These are phyloP conservation scores for Calendula officinalis DNA, from an alignment of 129 eudicot species.

Conservation along the genomic window DNA sequence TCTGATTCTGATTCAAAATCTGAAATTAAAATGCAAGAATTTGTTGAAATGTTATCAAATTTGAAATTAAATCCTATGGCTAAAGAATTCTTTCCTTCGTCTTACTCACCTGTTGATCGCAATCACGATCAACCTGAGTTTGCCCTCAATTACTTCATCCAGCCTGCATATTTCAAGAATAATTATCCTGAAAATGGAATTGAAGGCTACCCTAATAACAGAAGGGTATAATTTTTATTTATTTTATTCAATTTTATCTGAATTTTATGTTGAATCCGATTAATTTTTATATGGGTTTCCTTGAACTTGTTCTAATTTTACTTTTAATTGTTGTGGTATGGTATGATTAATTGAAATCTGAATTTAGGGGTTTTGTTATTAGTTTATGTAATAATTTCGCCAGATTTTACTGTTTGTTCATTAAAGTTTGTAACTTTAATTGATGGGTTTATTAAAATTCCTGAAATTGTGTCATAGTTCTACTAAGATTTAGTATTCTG, in stretches of 20 bases:
- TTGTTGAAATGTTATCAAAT: slow-evolving; percentile 75
- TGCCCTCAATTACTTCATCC: slow-evolving; percentile 41
- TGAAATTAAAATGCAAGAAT: slow-evolving; percentile 62
- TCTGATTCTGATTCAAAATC: slow-evolving; percentile 62
- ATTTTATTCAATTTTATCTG: background rate
- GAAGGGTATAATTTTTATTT: slow-evolving; percentile 60
- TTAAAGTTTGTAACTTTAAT: slow-evolving; percentile 2
- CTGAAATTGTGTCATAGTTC: background rate
- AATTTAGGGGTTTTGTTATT: background rate
- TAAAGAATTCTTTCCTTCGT: slow-evolving; percentile 85
- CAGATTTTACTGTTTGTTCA: slow-evolving; percentile 1
- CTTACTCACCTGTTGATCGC: slow-evolving; percentile 45
- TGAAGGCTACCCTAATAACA: slow-evolving; percentile 47
- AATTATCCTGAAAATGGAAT: slow-evolving; percentile 45
- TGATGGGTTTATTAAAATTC: background rate
- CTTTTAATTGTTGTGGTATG: background rate
- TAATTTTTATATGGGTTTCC: background rate
- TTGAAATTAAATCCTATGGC: slow-evolving; percentile 94
- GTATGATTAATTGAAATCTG: slow-evolving; percentile 4
- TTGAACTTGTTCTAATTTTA: slow-evolving; percentile 11
- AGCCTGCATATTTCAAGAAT: slow-evolving; percentile 40
- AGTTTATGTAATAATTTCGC: background rate
- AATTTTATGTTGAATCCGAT: background rate
- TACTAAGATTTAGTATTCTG: slow-evolving; percentile 9
- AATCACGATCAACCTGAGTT: slow-evolving; percentile 51